Evolutionary conservation across 2,329 filamentous ascomycete species (phyloP).

Genomic region (Pleoardoris graminearum): DNA sequence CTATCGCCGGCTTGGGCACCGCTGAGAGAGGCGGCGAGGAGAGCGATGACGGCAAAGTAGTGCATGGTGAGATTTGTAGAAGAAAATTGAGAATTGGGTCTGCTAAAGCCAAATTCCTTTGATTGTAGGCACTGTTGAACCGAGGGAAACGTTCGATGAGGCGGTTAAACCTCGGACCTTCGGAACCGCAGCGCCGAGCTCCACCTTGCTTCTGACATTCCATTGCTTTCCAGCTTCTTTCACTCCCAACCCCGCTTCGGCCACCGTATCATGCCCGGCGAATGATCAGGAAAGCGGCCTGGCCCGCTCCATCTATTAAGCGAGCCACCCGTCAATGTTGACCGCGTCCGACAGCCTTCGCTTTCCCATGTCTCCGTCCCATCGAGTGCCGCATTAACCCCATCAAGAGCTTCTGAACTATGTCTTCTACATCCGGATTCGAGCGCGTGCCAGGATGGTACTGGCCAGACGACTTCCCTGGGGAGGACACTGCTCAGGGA

Average conservation of each 20-base stretch:
- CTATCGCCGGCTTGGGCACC: too few species aligned
- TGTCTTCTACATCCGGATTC: conserved; percentile 49
- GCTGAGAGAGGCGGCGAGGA: too few species aligned
- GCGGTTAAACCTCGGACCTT: conserved; percentile 32
- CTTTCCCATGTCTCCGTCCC: conserved; percentile 21
- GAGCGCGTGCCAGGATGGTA: conserved; percentile 50
- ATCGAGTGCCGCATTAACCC: conserved; percentile 31
- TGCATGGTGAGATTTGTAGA: too few species aligned
- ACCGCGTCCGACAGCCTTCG: conserved; percentile 3
- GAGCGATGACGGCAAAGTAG: neutral
- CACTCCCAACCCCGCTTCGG: conserved; percentile 22
- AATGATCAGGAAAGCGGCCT: conserved; percentile 11
- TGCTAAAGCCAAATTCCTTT: too few species aligned
- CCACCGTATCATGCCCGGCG: conserved; percentile 36
- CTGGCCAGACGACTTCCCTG: conserved; percentile 52
- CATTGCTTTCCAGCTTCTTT: conserved; percentile 15
- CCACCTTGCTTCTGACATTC: conserved; percentile 23
- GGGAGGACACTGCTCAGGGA: conserved; percentile 26
- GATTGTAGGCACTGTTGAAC: neutral
- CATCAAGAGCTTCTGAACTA: conserved; percentile 21
- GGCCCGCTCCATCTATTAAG: neutral
- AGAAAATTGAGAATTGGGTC: too few species aligned
- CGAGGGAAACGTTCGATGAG: conserved; percentile 14
- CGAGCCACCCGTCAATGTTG: conserved; percentile 20
- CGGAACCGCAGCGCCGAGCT: neutral